phyloP scores from a whole-genome alignment of 75 land plant species.

The Adiantum capillusveneris region DNA sequence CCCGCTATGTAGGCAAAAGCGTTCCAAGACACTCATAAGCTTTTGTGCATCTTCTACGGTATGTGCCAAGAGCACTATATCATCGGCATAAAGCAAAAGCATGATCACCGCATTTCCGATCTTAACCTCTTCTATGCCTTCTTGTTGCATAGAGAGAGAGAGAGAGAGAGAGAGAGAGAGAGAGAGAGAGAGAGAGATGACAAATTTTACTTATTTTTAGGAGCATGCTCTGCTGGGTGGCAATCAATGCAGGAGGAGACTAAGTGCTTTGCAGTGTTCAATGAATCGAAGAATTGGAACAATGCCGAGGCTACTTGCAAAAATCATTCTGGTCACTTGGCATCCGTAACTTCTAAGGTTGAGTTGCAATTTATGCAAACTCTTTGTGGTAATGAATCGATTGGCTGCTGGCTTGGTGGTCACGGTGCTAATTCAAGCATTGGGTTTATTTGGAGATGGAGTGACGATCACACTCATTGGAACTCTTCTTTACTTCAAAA shows the following conservation, averaged over 20 bases:
- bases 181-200: constrained; percentile 1
- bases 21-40: no score
- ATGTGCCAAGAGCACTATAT: no score
- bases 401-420: constrained; percentile 88
- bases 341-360: constrained; percentile 38
- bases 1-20: no score
- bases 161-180: constrained; percentile 10
- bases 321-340: constrained; percentile 51
- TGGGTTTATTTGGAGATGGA: constrained; percentile 68
- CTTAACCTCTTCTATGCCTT: no score
- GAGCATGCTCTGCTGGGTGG: constrained; percentile 67
- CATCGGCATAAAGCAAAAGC: no score
- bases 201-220: constrained; percentile 12
- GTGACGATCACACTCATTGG: constrained; percentile 49
- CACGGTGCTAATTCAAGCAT: constrained; percentile 22
- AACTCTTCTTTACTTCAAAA: constrained; percentile 31
- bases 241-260: constrained; percentile 31
- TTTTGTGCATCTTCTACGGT: no score
- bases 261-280: constrained; percentile 39
- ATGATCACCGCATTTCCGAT: no score
- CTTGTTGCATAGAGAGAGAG: constrained; percentile 10
- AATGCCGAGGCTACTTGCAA: constrained; percentile 49
- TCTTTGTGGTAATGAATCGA: constrained; percentile 30
- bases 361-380: constrained; percentile 43
- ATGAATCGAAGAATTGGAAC: constrained; percentile 38